Base-by-base conservation (phyloP, 768 basidiomycete species). In the Boletus reticuloceps region DNA sequence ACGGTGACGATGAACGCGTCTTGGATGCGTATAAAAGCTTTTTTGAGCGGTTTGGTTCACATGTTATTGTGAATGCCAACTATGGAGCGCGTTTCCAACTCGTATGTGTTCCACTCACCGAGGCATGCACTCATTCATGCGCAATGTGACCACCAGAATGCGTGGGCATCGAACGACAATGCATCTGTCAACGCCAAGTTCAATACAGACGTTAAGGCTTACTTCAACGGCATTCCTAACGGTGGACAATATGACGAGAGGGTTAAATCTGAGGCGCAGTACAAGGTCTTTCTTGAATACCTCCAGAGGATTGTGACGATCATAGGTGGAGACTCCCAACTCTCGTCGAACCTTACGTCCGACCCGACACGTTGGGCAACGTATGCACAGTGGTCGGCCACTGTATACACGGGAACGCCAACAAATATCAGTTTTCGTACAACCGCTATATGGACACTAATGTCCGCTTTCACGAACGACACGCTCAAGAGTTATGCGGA, bases 81-180 rank as follows among this genome's bases (percentile, higher is more conserved):
- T 54, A 54, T 19, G 53, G 53, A 31, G 53, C 47, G 8, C 47
- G 53, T 9, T 54, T 41, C 25, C 53, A 54, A 47, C 46, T 54
- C 5, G 51, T 51, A 14, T 14, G 42, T 51, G 17, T 17, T 20
- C 7, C 31, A 19, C 31, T 29, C 8, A 9, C 27, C 8, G 8
- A 29, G 27, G 9, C 9, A n/a, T 37, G 16, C 20, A 27, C 47
- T 16, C 36, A 5, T 25, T 12, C 10, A 17, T 37, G 14, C 16
- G 32, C 20, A 36, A 20, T 8, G 20, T 25, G 27, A 25, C 12
- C 17, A 27, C 16, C 36, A 48, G 51, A 54, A 49, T 41, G 39
- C 46, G 20, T 49, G 46, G 53, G 53, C 45, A n/a, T 53, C 38
- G 27, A 53, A 53, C 40, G 20, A 5, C 3, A 40, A 39, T 36